A percentile compares a stretch with the other conserved stretches of the same genome.
Evolutionary conservation across 768 basidiomycete species (phyloP).

Genomic region (Mrakia gelida): DNA sequence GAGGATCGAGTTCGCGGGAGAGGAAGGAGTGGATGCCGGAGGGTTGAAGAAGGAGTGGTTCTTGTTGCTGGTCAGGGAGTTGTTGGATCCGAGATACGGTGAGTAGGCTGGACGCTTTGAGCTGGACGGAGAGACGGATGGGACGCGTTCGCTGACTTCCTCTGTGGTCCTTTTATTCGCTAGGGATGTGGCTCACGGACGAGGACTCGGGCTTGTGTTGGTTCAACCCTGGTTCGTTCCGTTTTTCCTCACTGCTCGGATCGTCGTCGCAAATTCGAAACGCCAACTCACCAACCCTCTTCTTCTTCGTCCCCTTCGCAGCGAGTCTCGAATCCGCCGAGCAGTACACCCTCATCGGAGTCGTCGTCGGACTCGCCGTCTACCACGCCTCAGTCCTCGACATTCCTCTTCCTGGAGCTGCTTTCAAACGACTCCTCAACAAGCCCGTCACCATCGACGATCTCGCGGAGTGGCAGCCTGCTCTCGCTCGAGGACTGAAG

Average conservation of each 20-base stretch:
- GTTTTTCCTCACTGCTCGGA: too few relatives aligned
- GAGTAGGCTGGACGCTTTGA: background rate
- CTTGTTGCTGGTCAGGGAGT: slow-evolving; percentile 26
- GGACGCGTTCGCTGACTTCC: background rate
- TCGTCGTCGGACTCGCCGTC: slow-evolving; percentile 28
- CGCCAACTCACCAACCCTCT: too few relatives aligned
- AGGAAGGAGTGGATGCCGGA: slow-evolving; percentile 27
- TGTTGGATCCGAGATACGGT: slow-evolving; percentile 22
- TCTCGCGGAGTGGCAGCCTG: slow-evolving; percentile 23
- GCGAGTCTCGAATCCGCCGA: slow-evolving; percentile 31
- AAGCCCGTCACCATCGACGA: slow-evolving; percentile 28
- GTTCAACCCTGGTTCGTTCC: slow-evolving; percentile 26
- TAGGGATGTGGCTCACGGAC: slow-evolving; percentile 25
- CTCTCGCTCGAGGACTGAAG: slow-evolving; percentile 25
- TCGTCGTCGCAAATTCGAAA: too few relatives aligned
- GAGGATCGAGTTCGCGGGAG: slow-evolving; percentile 28
- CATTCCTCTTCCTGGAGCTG: slow-evolving; percentile 18
- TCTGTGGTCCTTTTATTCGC: background rate
- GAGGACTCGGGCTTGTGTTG: slow-evolving; percentile 24
- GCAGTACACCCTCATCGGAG: slow-evolving; percentile 31
- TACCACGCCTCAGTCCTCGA: slow-evolving; percentile 29
- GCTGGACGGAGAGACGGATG: too few relatives aligned
- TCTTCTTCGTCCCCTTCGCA: background rate
- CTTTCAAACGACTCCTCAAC: slow-evolving; percentile 28
- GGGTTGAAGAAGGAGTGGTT: slow-evolving; percentile 34